Percentiles rank a stretch among this genome's conserved stretches.
These are phyloP conservation scores for Fraxinus baroniana DNA, from an alignment of 305 asterid species.

Conservation along the genomic window DNA sequence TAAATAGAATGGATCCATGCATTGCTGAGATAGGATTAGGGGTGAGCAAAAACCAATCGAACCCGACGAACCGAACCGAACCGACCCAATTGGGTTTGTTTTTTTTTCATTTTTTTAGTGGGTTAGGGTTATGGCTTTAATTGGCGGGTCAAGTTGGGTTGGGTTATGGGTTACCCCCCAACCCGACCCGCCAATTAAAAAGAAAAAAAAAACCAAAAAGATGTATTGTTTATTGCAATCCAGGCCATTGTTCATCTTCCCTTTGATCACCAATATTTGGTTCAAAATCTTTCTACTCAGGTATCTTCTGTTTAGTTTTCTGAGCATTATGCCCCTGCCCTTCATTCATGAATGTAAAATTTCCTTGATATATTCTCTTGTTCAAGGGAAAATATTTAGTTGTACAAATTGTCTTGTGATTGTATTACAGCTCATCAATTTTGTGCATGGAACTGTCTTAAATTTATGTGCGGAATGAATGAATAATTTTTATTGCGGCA, in stretches of 20 bases:
- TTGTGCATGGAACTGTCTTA: slow-evolving; percentile 4
- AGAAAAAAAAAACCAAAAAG: too few species aligned
- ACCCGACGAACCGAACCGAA: too few species aligned
- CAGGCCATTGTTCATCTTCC: slow-evolving; percentile 89
- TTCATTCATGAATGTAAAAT: neutral
- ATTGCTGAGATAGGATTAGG: too few species aligned
- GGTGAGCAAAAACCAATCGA: too few species aligned
- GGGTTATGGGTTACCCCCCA: too few species aligned
- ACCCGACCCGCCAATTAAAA: too few species aligned
- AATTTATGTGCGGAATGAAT: neutral
- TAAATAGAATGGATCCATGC: too few species aligned
- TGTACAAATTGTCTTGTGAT: neutral
- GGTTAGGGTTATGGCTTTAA: too few species aligned
- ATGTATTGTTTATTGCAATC: slow-evolving; percentile 50
- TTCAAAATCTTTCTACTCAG: slow-evolving; percentile 88
- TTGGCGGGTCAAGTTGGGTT: too few species aligned
- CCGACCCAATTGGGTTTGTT: too few species aligned
- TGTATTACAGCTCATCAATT: neutral
- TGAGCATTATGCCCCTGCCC: neutral
- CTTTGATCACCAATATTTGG: slow-evolving; percentile 63
- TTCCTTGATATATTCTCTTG: neutral
- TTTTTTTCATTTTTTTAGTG: too few species aligned
- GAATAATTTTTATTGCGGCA: neutral
- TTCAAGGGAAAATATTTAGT: neutral
- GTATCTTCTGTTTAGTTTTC: slow-evolving; percentile 37